Conservation (phyloP, 2,329 filamentous ascomycete genomes). For the Stachybotrys elegans region DNA sequence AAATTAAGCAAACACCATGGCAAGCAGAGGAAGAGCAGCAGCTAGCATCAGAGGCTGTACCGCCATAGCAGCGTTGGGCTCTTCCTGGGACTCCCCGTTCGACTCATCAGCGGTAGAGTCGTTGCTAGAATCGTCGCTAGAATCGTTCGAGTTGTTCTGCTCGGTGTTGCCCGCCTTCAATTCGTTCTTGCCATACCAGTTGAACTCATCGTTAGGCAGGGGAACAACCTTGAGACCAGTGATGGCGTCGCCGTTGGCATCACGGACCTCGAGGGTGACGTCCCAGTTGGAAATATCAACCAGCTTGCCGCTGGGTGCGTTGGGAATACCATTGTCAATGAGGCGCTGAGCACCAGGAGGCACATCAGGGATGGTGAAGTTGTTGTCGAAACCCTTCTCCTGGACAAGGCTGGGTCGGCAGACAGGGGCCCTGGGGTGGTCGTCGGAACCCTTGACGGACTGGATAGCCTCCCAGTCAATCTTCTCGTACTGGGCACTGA, state of each 20-base stretch:
- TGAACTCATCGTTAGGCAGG: slow-evolving; percentile 37
- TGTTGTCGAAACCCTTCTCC: slow-evolving; percentile 62
- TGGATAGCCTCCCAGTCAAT: slow-evolving; percentile 67
- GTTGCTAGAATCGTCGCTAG: slow-evolving; percentile 9
- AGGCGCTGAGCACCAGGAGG: slow-evolving; percentile 65
- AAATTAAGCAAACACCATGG: slow-evolving; percentile 27
- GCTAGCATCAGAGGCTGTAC: slow-evolving; percentile 26
- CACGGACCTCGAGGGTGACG: slow-evolving; percentile 41
- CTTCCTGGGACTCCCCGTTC: slow-evolving; percentile 13
- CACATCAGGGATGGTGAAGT: slow-evolving; percentile 70
- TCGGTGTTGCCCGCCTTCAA: slow-evolving; percentile 22
- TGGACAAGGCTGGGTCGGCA: slow-evolving; percentile 66
- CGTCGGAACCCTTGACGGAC: slow-evolving; percentile 51
- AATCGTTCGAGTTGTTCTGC: slow-evolving; percentile 12
- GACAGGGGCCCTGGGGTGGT: slow-evolving; percentile 47
- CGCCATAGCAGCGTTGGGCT: slow-evolving; percentile 21
- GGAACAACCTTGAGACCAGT: slow-evolving; percentile 42
- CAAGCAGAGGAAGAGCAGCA: slow-evolving; percentile 26
- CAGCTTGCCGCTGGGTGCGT: slow-evolving; percentile 60
- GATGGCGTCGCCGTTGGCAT: slow-evolving; percentile 35
- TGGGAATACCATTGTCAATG: slow-evolving; percentile 70
- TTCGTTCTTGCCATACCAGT: slow-evolving; percentile 39
- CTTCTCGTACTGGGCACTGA: slow-evolving; percentile 69
- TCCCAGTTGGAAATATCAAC: slow-evolving; percentile 62
- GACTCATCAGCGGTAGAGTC: slow-evolving; percentile 7